Evolutionary conservation across 129 eudicot species (phyloP).

Genomic region (Ambrosia trifida): DNA sequence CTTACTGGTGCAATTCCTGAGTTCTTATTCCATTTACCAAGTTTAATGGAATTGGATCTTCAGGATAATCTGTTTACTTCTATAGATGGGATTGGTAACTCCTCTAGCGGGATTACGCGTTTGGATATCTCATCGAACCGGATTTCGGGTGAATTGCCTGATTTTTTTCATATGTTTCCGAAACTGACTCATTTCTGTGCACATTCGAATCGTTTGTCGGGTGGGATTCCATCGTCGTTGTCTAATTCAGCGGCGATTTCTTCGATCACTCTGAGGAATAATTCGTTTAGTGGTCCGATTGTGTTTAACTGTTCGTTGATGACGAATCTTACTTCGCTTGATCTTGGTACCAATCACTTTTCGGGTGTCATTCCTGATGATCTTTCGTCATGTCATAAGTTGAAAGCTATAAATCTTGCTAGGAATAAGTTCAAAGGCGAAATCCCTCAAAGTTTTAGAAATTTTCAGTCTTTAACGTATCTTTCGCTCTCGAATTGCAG

Average conservation of each 20-base stretch:
- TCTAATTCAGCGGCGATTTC: conserved; percentile 39
- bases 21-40: conserved; percentile 38
- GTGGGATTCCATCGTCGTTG: conserved; percentile 49
- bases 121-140: conserved; percentile 51
- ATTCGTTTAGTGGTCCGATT: conserved; percentile 44
- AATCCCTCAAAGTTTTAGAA: conserved; percentile 57
- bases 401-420: conserved; percentile 53
- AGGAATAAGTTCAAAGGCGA: conserved; percentile 45
- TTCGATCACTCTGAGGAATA: conserved; percentile 50
- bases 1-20: conserved; percentile 48
- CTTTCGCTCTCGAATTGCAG: conserved; percentile 61
- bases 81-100: conserved; percentile 41
- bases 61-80: conserved; percentile 43
- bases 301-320: conserved; percentile 57
- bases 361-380: conserved; percentile 45
- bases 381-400: conserved; percentile 41
- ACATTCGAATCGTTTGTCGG: conserved; percentile 48
- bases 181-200: conserved; percentile 44
- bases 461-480: conserved; percentile 46
- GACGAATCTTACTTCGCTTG: conserved; percentile 51
- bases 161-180: conserved; percentile 43
- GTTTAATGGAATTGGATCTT: conserved; percentile 37
- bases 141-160: conserved; percentile 53
- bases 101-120: conserved; percentile 31
- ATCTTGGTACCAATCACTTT: conserved; percentile 52